These are phyloP conservation scores for Cupressus sempervirens DNA, from an alignment of 75 land plant species.

Conservation along the genomic window DNA sequence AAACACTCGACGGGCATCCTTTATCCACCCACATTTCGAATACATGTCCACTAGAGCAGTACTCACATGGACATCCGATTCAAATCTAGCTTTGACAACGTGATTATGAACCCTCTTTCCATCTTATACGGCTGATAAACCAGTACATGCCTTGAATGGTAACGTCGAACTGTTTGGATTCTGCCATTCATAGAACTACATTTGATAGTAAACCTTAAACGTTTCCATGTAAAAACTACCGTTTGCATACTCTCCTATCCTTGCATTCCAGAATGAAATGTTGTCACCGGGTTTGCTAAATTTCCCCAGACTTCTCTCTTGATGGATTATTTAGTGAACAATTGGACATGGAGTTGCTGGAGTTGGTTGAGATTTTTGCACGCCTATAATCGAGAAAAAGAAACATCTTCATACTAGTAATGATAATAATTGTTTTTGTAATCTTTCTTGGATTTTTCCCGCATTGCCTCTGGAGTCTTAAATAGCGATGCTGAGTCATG, in stretches of 20 bases:
- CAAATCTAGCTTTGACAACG: conserved; percentile 11
- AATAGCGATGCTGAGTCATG: too few species aligned
- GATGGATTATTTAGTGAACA: neutral
- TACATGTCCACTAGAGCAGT: conserved; percentile 21
- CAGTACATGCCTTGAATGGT: conserved; percentile 10
- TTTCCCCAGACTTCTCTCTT: neutral
- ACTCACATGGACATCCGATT: conserved; percentile 8
- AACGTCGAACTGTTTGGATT: neutral
- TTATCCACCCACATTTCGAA: conserved; percentile 13
- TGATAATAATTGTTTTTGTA: neutral
- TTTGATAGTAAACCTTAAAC: conserved; percentile 5
- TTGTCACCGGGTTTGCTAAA: neutral
- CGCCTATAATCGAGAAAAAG: neutral
- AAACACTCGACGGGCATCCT: conserved; percentile 14
- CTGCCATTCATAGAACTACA: neutral
- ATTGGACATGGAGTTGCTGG: neutral
- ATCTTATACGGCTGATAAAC: neutral
- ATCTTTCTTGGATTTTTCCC: neutral
- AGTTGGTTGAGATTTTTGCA: neutral
- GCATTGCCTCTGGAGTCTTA: neutral
- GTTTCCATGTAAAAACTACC: neutral
- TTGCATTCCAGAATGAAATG: neutral
- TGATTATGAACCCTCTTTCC: conserved; percentile 12
- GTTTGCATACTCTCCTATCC: conserved; percentile 6
- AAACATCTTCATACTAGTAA: neutral